Base-by-base conservation (phyloP, 1,139 yeast genomes). In the Starmera stellimalicola region DNA sequence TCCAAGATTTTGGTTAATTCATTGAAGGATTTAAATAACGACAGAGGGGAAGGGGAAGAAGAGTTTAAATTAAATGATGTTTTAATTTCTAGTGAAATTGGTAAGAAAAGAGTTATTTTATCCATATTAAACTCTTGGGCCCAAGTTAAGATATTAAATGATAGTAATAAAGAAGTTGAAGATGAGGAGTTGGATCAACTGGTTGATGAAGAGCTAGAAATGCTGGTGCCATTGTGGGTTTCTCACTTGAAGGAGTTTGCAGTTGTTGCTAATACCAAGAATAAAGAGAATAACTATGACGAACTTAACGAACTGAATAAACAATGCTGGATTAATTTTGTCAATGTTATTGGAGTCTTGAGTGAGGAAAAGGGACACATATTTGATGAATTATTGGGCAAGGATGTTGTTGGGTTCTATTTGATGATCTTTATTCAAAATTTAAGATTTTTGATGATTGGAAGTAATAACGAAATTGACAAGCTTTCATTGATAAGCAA, bases 101-200 rank as follows among this genome's bases (percentile, higher is more conserved):
- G 51, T 3, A 44, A 43, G 23, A 40, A 43, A 32, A 38, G 45
- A 17, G 42, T 49, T n/a, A 77, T 77, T 42, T 59, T 85, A 16
- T 73, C 93, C 0, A 72, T 85, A 27, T 63, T 91, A 40, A 79
- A 85, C 41, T 77, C 95, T 25, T 91, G 98, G 97, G 95, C 97
- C 0, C 71, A 77, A 33, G 60, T 91, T 33, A 75, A 74, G 36
- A 70, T 82, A 23, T 63, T 73, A 19, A 52, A 65, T 3, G 58
- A 51, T n/a, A 60, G 62, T 33, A 55, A 63, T 23, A 43, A 46
- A 4, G 65, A 59, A 24, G 49, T 51, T 24, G 45, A 47, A 12
- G 62, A 59, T 23, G 52, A 46, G 3, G 61, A 57, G 7, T 43
- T 68, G n/a, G 42, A 50, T 4, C 38, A 52, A 2, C 68, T 81